phyloP scores from a whole-genome alignment of 2,329 filamentous ascomycete genomes.

The Botrytis pseudocinerea region DNA sequence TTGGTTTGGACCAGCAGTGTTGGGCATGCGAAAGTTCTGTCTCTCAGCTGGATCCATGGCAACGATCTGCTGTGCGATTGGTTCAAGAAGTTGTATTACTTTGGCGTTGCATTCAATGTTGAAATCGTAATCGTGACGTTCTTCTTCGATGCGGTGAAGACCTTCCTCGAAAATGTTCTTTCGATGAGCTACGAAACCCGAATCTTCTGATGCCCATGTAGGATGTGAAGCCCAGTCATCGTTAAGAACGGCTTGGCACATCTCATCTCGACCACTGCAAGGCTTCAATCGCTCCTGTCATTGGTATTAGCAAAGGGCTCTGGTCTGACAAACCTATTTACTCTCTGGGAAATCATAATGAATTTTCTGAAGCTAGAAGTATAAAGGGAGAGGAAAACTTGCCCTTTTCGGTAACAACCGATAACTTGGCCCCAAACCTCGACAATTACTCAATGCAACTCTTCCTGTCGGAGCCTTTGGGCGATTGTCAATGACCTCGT shows the following conservation, averaged over 20 bases:
- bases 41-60: conserved; percentile 74
- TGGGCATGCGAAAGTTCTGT: conserved; percentile 73
- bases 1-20: conserved; percentile 86
- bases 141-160: conserved; percentile 93
- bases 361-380: neutral
- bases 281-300: conserved; percentile 77
- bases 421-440: conserved; percentile 94
- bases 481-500: conserved; percentile 76
- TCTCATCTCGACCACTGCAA: conserved; percentile 91
- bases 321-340: neutral
- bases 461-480: conserved; percentile 74
- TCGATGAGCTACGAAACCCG: conserved; percentile 93
- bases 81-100: conserved; percentile 93
- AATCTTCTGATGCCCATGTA: conserved; percentile 98
- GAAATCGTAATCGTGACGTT: conserved; percentile 97
- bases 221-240: conserved; percentile 99
- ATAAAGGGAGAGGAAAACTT: conserved; percentile 39
- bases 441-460: conserved; percentile 92
- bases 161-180: conserved; percentile 96
- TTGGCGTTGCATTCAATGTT: conserved; percentile 95
- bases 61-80: conserved; percentile 86
- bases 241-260: conserved; percentile 90
- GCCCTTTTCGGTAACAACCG: conserved; percentile 82
- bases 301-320: conserved; percentile 14
- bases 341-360: neutral